Base-by-base conservation (phyloP, 371 early-diverging fungal species). In the Rhizopus sp. region DNA sequence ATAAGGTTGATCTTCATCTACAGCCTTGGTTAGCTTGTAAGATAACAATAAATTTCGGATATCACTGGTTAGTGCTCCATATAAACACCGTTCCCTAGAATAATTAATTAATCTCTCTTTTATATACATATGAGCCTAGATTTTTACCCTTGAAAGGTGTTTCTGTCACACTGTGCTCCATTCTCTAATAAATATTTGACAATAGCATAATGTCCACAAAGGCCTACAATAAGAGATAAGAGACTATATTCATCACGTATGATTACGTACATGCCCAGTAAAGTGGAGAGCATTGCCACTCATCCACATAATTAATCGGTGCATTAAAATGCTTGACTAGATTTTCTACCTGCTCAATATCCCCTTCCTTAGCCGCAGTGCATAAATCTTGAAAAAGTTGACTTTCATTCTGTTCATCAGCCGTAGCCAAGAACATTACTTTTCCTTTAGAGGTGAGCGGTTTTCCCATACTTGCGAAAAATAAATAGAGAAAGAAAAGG, bases 21-120 rank as follows among this genome's bases (percentile, higher is more conserved):
- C 63, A 23, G 73, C 77, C 58, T 73, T 77, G 13, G 65, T 69
- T 23, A 69, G 57, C 39, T 77, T 77, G 53, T 77, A 77, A 6
- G 66, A 69, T 3, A 69, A 50, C 9, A 77, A 50, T 6, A 77
- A 58, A 3, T 55, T 41, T 39, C 72, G 61, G 12, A 77, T 73
- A 32, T 77, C 52, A 16, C 49, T 55, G 35, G 60, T 72, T 9
- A 77, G 53, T 46, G 77, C 73, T 13, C 72, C 74, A 57, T 77
- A 73, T 1, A 71, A 48, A 54, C 77, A 77, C 49, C 77, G 66
- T 56, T 70, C 64, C 13, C 73, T 69, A 51, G n/a, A 15, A 37
- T 5, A 41, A 41, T 8, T 5, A 16, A 17, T 34, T 10, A 41
- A 7, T 15, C 2, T n/a, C 9, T 3, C 5, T 23, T 17, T 46